phyloP scores from a whole-genome alignment of 2,329 filamentous ascomycete species.

The Myriosclerotinia duriaeana region DNA sequence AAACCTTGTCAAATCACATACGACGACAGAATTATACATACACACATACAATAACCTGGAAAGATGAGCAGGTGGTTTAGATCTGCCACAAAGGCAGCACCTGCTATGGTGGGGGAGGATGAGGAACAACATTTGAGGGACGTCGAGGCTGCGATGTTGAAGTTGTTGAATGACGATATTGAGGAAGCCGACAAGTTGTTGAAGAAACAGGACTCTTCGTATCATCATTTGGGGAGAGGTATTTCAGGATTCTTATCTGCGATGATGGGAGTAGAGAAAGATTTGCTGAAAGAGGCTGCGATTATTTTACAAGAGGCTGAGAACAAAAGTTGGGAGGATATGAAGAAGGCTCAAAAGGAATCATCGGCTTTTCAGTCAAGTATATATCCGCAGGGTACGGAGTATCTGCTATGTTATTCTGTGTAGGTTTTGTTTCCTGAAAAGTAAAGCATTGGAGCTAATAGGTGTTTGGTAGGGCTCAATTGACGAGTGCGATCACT shows the following conservation, averaged over 20 bases:
- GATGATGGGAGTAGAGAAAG: slow-evolving; percentile 86
- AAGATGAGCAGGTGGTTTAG: slow-evolving; percentile 41
- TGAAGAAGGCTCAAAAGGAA: slow-evolving; percentile 71
- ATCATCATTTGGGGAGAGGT: slow-evolving; percentile 80
- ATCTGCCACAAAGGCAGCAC: slow-evolving; percentile 31
- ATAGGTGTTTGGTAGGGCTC: slow-evolving; percentile 53
- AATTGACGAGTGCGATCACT: slow-evolving; percentile 86
- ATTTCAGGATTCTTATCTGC: slow-evolving; percentile 83
- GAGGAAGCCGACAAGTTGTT: slow-evolving; percentile 75
- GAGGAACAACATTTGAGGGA: slow-evolving; percentile 57
- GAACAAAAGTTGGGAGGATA: slow-evolving; percentile 70
- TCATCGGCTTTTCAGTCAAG: slow-evolving; percentile 52
- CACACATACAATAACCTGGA: slow-evolving; percentile 12
- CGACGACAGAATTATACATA: background rate
- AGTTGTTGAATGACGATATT: slow-evolving; percentile 89
- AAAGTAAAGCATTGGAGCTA: slow-evolving; percentile 21
- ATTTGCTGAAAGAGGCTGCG: slow-evolving; percentile 81
- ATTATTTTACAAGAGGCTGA: slow-evolving; percentile 73
- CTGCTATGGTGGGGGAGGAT: slow-evolving; percentile 41
- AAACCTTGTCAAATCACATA: background rate
- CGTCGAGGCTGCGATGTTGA: slow-evolving; percentile 62
- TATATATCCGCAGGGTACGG: slow-evolving; percentile 79
- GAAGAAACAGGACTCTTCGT: slow-evolving; percentile 73
- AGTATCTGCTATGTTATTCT: slow-evolving; percentile 81
- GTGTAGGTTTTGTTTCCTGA: slow-evolving; percentile 38